Conservation (phyloP, 164 flowering plant genomes). For the Stephania japonica region DNA sequence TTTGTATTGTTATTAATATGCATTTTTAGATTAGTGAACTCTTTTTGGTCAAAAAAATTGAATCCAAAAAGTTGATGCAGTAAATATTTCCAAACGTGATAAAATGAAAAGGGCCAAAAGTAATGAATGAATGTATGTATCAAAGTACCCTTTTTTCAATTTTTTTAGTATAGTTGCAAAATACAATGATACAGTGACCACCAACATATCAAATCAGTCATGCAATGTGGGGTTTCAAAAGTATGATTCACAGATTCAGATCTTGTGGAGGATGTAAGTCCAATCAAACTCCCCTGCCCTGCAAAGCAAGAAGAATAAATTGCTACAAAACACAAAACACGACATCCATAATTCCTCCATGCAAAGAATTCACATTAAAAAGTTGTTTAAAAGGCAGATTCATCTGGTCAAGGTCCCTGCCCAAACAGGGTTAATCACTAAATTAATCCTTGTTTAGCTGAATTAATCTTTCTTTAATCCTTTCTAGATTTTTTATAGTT, state of each 20-base stretch:
- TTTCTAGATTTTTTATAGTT: not conserved
- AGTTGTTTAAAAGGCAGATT: not conserved
- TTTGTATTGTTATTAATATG: too few relatives aligned
- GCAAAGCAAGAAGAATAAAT: not conserved
- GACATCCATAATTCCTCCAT: not conserved
- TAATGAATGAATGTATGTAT: too few relatives aligned
- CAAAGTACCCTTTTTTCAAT: too few relatives aligned
- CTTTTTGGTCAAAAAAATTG: too few relatives aligned
- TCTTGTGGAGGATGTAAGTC: not conserved
- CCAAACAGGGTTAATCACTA: not conserved
- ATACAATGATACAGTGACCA: not conserved
- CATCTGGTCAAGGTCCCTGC: not conserved
- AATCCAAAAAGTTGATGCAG: too few relatives aligned
- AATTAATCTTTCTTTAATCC: not conserved
- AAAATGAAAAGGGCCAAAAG: too few relatives aligned
- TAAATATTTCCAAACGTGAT: too few relatives aligned
- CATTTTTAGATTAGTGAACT: too few relatives aligned
- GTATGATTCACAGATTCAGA: not conserved
- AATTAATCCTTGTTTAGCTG: not conserved
- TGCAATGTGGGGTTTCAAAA: not conserved
- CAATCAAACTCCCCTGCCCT: not conserved
- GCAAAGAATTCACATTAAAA: not conserved
- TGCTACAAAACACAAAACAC: not conserved
- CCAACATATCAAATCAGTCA: not conserved
- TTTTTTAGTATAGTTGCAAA: too few relatives aligned